Evolutionary conservation across 2,329 filamentous ascomycete genomes (phyloP).

Genomic region (Aspergillus fijiensis): DNA sequence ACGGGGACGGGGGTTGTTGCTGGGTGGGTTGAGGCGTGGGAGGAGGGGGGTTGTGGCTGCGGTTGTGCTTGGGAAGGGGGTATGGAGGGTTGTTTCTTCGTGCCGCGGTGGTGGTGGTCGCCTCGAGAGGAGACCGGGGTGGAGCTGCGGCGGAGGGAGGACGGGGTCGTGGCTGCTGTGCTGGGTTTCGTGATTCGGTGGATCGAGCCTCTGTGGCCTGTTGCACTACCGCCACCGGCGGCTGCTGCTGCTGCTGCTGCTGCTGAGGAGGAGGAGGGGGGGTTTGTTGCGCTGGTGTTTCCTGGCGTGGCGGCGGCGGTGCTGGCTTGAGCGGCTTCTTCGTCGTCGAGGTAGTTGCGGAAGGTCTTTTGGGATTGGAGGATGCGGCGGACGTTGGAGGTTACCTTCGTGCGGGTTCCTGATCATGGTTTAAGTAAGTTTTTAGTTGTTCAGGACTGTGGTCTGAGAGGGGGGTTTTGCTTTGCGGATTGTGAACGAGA

Average conservation of each 20-base stretch:
- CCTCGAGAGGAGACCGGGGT: slow-evolving; percentile 25
- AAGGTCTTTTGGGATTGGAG: slow-evolving; percentile 52
- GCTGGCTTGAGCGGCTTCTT: slow-evolving; percentile 43
- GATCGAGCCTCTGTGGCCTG: slow-evolving; percentile 19
- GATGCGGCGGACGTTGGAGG: slow-evolving; percentile 49
- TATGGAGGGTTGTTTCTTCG: slow-evolving; percentile 22
- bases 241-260: slow-evolving; percentile 6
- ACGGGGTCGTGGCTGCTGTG: background rate
- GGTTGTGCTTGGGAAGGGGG: background rate
- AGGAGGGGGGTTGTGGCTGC: background rate
- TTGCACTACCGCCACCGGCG: background rate
- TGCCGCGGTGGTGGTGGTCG: slow-evolving; percentile 6
- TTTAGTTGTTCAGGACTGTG: background rate
- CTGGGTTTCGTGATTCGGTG: slow-evolving; percentile 24
- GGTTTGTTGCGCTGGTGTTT: slow-evolving; percentile 9
- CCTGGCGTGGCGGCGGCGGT: slow-evolving; percentile 19
- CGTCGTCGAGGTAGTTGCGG: slow-evolving; percentile 52
- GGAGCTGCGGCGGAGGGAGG: slow-evolving; percentile 26
- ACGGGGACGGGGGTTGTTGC: background rate
- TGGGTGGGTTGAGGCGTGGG: slow-evolving; percentile 1
- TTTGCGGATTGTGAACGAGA: background rate
- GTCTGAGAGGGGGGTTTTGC: background rate
- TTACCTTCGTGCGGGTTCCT: slow-evolving; percentile 43
- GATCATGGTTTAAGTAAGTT: background rate
- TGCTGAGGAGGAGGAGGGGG: background rate